Base-by-base conservation (phyloP, 1,284 basidiomycete genomes). In the Melampsora abietis-canadensis region DNA sequence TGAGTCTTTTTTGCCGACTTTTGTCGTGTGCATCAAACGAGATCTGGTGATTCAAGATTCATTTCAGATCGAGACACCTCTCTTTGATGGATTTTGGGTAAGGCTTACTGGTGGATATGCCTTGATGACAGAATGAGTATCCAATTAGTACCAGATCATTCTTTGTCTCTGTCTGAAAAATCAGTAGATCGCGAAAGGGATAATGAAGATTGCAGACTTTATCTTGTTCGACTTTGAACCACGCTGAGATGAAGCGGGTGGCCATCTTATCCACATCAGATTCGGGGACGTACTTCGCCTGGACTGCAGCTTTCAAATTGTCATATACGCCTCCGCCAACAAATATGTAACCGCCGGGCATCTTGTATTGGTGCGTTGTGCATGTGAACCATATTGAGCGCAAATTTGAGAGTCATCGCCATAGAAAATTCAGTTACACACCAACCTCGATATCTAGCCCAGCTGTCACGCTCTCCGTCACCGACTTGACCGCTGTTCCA, bases 301-400 rank as follows among this genome's bases (percentile, higher is more conserved):
- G 24, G 7, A 68, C 66, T n/a, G 66, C 66, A 37, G 17, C 40
- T 51, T 67, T 67, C 31, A 67, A 67, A 31, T 67, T 67, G n/a
- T 31, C n/a, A 31, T 67, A 67, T 21, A 67, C 65, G 17, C 65
- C 65, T 19, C 65, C 65, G 37, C 46, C 65, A n/a, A 54, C 5
- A n/a, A 37, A 15, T 1, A 67, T 15, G 65, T 27, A 31, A 14
- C 46, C 65, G 17, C 65, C 65, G 10, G 65, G 65, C 65, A 67
- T 67, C 65, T 67, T 44, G 40, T 14, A 44, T 44, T 7, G 10
- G 37, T 21, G 12, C 62, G 27, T 6, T 17, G 21, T 24, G 37
- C n/a, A 24, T 10, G 24, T 51, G 21, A 4, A 67, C 17, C 31
- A 14, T 19, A 10, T 19, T 31, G n/a, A 51, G 27, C 7, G 24